These are phyloP conservation scores for Elsinoe arachidis DNA, from an alignment of 2,329 filamentous ascomycete species.

Conservation along the genomic window DNA sequence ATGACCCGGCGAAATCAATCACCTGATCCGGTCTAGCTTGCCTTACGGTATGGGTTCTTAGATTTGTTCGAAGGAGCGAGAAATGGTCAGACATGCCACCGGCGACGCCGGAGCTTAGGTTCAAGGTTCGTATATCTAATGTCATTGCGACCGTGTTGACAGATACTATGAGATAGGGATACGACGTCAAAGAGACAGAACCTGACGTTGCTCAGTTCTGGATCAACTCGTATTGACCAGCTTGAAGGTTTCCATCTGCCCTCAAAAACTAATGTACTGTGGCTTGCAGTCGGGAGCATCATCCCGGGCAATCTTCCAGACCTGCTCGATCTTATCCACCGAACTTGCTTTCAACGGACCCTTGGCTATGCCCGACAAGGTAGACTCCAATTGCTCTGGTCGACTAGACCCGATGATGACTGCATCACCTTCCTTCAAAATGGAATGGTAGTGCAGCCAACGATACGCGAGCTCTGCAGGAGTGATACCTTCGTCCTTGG, in stretches of 20 bases:
- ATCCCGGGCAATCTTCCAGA: constrained; percentile 29
- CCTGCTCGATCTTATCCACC: constrained; percentile 25
- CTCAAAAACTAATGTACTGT: neutral
- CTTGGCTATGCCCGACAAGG: constrained; percentile 24
- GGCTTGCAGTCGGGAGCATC: constrained; percentile 23
- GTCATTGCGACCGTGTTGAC: too few relatives aligned
- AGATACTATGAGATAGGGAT: too few relatives aligned
- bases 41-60: too few relatives aligned
- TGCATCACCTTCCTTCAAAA: constrained; percentile 32
- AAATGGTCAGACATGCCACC: too few relatives aligned
- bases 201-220: too few relatives aligned
- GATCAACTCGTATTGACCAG: too few relatives aligned
- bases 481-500: constrained; percentile 31
- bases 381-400: constrained; percentile 26
- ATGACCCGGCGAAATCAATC: too few relatives aligned
- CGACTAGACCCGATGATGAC: constrained; percentile 34
- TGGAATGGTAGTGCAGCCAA: constrained; percentile 35
- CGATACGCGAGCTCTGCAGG: constrained; percentile 37
- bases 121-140: too few relatives aligned
- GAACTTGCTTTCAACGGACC: constrained; percentile 27
- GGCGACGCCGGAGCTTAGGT: too few relatives aligned
- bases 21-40: too few relatives aligned
- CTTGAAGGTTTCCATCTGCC: neutral
- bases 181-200: too few relatives aligned
- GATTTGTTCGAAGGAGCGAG: too few relatives aligned